Base-by-base conservation (phyloP, 768 basidiomycete species). In the Podaxis sp. region DNA sequence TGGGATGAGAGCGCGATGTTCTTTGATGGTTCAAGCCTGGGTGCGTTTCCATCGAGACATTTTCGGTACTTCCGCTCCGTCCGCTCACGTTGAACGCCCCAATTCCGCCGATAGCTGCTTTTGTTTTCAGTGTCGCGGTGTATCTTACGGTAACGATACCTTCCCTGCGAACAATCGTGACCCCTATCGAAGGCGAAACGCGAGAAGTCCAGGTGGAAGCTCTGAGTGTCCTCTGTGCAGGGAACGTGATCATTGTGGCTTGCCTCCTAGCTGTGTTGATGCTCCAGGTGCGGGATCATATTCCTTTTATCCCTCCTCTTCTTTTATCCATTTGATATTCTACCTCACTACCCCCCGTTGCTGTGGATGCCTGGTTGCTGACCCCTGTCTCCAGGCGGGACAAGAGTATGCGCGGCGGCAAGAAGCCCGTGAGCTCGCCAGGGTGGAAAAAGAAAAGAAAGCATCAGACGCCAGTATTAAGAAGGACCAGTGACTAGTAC, bases 1-100 rank as follows among this genome's bases (percentile, higher is more conserved):
- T 97, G 94, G 93, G 87, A 89, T 70, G 95, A 97, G 69, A 93
- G 91, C 67, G 96, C 96, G 7, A 83, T 96, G 77, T 95, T 93
- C 79, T 98, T 98, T 73, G 96, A 98, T 73, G 96, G 96, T 22
- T 88, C 89, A 24, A 88, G 86, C 66, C 75, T 96, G 63, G 93
- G 95, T 95, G 66, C 67, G 85, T 79, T 40, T 49, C 46, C 47
- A 43, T 64, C 19, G 17, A 6, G 7, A 47, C 58, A 27, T 29
- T 27, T 58, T 36, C 53, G 58, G 59, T 33, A 24, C 36, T 54
- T 47, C 47, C 38, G 53, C 13, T 40, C 62, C 40, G 38, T 36
- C 40, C 37, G 59, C 43, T 47, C 43, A 25, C 55, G 22, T 50
- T 59, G 17, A 49, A 43, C 25, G 15, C 15, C n/a, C 4, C 52